These are phyloP conservation scores for Colletotrichum somersetense DNA, from an alignment of 2,329 filamentous ascomycete species.

Conservation along the genomic window DNA sequence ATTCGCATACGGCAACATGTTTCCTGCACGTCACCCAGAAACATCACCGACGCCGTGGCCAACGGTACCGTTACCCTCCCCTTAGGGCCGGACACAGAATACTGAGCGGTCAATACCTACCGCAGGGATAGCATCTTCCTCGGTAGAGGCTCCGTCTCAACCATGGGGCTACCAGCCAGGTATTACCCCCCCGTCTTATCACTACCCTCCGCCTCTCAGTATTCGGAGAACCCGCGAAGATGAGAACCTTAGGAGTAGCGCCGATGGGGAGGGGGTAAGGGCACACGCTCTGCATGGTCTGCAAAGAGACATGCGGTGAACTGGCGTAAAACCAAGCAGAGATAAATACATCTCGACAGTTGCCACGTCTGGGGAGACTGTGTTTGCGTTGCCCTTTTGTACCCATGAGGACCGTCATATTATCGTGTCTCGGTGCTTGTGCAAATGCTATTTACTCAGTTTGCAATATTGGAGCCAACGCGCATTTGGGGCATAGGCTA, in stretches of 20 bases:
- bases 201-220: neutral
- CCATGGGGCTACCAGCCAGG: neutral
- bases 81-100: no score
- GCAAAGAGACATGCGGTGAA: neutral
- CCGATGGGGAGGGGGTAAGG: neutral
- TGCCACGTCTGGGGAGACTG: neutral
- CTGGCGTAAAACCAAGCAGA: neutral
- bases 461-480: neutral
- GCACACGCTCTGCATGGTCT: neutral
- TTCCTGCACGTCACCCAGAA: neutral
- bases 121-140: neutral
- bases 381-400: no score
- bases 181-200: neutral
- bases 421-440: no score
- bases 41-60: neutral
- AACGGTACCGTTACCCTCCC: neutral
- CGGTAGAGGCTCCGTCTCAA: neutral
- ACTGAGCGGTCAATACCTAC: neutral
- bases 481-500: no score
- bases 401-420: no score
- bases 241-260: no score
- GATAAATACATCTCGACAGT: neutral
- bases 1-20: neutral
- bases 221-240: neutral
- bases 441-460: neutral